phyloP scores from a whole-genome alignment of 768 basidiomycete species.

The Boletus huronensis region DNA sequence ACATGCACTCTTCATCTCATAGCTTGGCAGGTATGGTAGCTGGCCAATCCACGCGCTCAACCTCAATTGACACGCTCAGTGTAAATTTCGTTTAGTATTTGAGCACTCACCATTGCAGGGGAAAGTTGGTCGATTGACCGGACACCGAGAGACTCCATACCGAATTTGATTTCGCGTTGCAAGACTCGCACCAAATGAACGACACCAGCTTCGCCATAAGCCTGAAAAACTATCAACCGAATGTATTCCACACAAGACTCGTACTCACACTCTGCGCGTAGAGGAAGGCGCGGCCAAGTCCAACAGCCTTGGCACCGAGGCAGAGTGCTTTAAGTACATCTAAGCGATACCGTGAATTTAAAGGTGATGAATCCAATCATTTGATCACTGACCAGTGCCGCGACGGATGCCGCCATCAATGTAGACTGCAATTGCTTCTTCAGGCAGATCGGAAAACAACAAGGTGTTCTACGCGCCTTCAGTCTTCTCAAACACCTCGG shows the following conservation, averaged over 20 bases:
- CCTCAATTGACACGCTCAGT: conserved; percentile 31
- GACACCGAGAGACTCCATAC: conserved; percentile 76
- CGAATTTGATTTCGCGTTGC: conserved; percentile 70
- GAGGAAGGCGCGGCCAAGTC: conserved; percentile 81
- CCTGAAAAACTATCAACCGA: conserved; percentile 39
- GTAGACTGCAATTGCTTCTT: conserved; percentile 51
- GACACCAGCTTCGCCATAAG: conserved; percentile 72
- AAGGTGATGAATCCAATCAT: background rate
- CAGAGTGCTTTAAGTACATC: conserved; percentile 90
- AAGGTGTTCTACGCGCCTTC: conserved; percentile 47
- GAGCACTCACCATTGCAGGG: conserved; percentile 64
- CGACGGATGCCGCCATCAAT: conserved; percentile 76
- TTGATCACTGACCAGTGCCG: conserved; percentile 58
- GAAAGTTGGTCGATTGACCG: conserved; percentile 58
- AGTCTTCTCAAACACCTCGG: conserved; percentile 66
- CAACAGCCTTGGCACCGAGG: conserved; percentile 83
- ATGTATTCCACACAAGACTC: background rate
- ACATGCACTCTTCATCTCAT: conserved; percentile 12
- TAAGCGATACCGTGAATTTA: conserved; percentile 12
- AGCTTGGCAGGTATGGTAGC: conserved; percentile 30
- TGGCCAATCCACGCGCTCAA: conserved; percentile 69
- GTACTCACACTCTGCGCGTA: conserved; percentile 75
- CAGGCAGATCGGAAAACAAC: background rate
- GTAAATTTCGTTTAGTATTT: background rate
- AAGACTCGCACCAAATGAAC: conserved; percentile 63